Base-by-base conservation (phyloP, 306 rosid species). In the Lathyrus sativus region DNA sequence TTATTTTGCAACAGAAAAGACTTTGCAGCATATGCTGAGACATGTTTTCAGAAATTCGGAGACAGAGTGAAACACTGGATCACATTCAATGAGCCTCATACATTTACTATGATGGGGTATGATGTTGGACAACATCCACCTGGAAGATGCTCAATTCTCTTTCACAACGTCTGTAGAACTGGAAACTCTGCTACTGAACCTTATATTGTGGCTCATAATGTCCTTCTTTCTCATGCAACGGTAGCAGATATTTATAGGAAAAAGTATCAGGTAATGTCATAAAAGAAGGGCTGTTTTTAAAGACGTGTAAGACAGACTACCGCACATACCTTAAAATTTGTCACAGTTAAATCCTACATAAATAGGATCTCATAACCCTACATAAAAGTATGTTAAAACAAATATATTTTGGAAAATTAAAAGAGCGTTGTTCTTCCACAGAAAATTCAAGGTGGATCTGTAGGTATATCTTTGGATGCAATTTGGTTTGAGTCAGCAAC, bases 11-110 rank as follows among this genome's bases (percentile, higher is more conserved):
- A 33, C 84, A 90, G 96, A 83, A 78, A 88, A 39, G 97, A 93
- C 78, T 93, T 82, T 77, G 82, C 88, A 71, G 53, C 59, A 22
- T 90, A 73, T 75, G 95, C 91, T 6, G 96, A 90, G 76, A 82
- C 76, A 54, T 88, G 99, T 78, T 90, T 93, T 74, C 41, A 86
- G 79, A 81, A 82, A 67, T 93, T 93, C 9, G 99, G 99, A 62
- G 97, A 93, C 72, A 84, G 99, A 51, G 97, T 93, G 65, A 93
- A 93, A 79, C 72, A 85, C 17, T 93, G 99, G 99, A 87, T 90
- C 45, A 90, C 99, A 12, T 90, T 93, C 77, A 88, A 93, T 50
- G 97, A 93, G 82, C 95, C 99, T 0, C 95, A 93, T 51, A 86
- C 96, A 13, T 85, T 93, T 71, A 28, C 92, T 26, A 33, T 78